Percentiles rank a stretch among this genome's conserved stretches.
Conservation (phyloP, 306 rosid species). For the Vicia villosa region DNA sequence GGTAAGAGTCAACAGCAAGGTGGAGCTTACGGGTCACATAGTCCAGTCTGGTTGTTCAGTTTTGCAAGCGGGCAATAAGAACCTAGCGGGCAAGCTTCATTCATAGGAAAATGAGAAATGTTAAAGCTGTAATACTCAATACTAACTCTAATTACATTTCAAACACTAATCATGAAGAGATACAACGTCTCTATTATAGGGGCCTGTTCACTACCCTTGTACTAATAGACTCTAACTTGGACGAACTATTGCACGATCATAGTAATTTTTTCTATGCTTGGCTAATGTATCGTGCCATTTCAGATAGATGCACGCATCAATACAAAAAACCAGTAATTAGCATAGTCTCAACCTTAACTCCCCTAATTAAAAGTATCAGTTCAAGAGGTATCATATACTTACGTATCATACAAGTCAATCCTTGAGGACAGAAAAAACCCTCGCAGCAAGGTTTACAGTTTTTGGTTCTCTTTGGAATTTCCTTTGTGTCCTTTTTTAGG, state of each 20-base stretch:
- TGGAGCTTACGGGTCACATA: constrained; percentile 80
- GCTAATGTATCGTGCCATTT: too few relatives aligned
- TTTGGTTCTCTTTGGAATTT: constrained; percentile 49
- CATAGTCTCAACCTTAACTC: neutral
- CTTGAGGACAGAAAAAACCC: constrained; percentile 83
- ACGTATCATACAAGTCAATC: constrained; percentile 89
- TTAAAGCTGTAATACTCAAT: constrained; percentile 19
- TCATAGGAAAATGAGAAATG: constrained; percentile 32
- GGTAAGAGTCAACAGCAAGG: constrained; percentile 13
- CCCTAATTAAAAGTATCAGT: constrained; percentile 6
- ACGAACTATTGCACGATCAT: too few relatives aligned
- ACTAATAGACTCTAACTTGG: too few relatives aligned
- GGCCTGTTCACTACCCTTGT: too few relatives aligned
- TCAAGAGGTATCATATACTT: constrained; percentile 49
- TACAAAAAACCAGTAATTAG: constrained; percentile 1
- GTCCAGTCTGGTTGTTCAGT: constrained; percentile 54
- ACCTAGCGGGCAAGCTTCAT: constrained; percentile 90
- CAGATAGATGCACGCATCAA: too few relatives aligned
- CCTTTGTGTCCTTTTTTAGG: constrained; percentile 40
- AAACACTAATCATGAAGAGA: too few relatives aligned
- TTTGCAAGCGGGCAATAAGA: constrained; percentile 74
- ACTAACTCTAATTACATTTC: too few relatives aligned
- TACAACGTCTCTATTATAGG: too few relatives aligned
- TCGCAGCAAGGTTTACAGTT: constrained; percentile 76
- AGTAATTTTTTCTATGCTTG: too few relatives aligned